phyloP scores from a whole-genome alignment of 176 grass and related monocot species.

The Bonia amplexicaulis region DNA sequence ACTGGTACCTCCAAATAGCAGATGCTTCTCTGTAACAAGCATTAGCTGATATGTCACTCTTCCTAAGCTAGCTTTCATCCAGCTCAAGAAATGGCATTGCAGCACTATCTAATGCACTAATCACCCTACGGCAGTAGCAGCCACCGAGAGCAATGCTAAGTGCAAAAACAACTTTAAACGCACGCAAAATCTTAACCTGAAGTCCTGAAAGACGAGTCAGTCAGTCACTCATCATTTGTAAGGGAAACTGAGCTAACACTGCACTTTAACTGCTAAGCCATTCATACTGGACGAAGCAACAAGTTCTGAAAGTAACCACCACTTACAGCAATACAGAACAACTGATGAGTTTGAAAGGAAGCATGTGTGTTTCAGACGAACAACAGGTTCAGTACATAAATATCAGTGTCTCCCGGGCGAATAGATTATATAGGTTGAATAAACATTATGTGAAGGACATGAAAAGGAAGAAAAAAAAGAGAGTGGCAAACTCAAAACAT shows the following conservation, averaged over 20 bases:
- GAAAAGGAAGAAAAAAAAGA: background rate
- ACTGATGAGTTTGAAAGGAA: background rate
- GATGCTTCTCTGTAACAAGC: background rate
- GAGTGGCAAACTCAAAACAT: background rate
- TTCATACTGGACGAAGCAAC: background rate
- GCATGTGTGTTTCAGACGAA: background rate
- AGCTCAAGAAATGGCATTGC: constrained; percentile 8
- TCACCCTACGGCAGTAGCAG: constrained; percentile 1
- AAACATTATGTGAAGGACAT: constrained; percentile 17
- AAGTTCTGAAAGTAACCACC: background rate
- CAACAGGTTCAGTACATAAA: constrained; percentile 39
- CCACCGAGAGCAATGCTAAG: background rate
- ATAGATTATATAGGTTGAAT: constrained; percentile 30
- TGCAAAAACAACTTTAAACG: background rate
- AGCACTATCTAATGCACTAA: constrained; percentile 15
- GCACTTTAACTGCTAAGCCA: background rate
- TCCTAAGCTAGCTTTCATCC: constrained; percentile 24
- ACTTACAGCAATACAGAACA: background rate
- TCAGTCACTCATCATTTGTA: background rate
- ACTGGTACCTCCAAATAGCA: background rate
- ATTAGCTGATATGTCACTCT: constrained; percentile 13
- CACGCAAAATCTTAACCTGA: constrained; percentile 12
- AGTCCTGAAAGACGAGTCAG: background rate
- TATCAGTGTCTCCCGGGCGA: constrained; percentile 25
- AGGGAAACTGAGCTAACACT: background rate